These are phyloP conservation scores for Carallia brachiata DNA, from an alignment of 345 rosid species.

Conservation along the genomic window DNA sequence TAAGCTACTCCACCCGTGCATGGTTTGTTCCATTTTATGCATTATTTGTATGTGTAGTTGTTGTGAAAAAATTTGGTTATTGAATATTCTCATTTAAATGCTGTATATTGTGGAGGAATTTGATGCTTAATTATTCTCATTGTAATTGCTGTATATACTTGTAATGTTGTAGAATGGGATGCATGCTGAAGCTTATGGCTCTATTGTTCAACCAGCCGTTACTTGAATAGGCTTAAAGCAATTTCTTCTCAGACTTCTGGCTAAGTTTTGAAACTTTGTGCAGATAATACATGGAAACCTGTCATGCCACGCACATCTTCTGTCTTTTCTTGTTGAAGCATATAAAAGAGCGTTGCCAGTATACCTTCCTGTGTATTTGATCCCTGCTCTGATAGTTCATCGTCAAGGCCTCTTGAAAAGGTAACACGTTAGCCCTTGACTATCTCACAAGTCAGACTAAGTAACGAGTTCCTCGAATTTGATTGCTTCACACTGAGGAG, in stretches of 20 bases:
- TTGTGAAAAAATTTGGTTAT: no score
- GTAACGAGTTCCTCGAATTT: no score
- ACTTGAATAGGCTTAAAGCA: background rate
- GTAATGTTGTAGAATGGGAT: background rate
- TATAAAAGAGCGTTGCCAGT: slow-evolving; percentile 87
- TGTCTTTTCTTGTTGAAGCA: slow-evolving; percentile 71
- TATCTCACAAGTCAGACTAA: no score
- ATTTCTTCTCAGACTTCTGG: slow-evolving; percentile 4
- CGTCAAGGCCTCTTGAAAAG: slow-evolving; percentile 76
- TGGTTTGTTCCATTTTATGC: background rate
- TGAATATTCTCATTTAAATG: no score
- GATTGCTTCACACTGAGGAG: no score
- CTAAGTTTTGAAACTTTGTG: slow-evolving; percentile 27
- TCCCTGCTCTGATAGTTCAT: slow-evolving; percentile 92
- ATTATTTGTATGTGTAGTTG: no score
- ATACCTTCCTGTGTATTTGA: slow-evolving; percentile 84
- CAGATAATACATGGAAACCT: slow-evolving; percentile 91
- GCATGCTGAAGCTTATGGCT: slow-evolving; percentile 6
- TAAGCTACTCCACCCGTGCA: background rate
- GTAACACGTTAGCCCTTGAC: slow-evolving; percentile 27
- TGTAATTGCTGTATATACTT: background rate
- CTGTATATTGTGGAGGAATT: background rate
- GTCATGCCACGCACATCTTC: slow-evolving; percentile 59
- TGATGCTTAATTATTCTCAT: background rate
- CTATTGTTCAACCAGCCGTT: background rate